A percentile compares a stretch with the other conserved stretches of the same genome.
Conservation (phyloP, 1,284 basidiomycete genomes). For the Tilletiopsis washingtonensis region DNA sequence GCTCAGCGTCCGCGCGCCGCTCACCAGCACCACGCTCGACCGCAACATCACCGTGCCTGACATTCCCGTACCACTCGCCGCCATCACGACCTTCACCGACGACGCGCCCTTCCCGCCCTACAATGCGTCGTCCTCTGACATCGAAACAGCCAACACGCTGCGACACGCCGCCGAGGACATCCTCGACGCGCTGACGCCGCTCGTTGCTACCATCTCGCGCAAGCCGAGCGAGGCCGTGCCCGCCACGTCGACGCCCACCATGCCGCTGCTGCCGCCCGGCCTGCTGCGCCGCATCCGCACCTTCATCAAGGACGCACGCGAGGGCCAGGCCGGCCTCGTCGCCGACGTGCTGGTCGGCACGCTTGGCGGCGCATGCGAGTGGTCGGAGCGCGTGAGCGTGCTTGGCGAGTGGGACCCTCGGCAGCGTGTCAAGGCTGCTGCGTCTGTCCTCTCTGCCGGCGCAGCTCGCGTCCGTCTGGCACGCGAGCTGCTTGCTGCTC, state of each 20-base stretch:
- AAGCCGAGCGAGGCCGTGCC: not conserved
- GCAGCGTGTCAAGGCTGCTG: constrained; percentile 28
- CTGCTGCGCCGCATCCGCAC: constrained; percentile 30
- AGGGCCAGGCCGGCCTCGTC: constrained; percentile 25
- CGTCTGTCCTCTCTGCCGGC: constrained; percentile 28
- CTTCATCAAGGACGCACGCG: constrained; percentile 33
- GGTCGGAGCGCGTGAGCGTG: constrained; percentile 37
- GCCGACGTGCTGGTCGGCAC: constrained; percentile 42
- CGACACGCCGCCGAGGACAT: constrained; percentile 26
- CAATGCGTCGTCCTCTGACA: constrained; percentile 16
- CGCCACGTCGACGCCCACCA: constrained; percentile 10
- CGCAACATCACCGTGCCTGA: constrained; percentile 33
- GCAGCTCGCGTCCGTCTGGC: constrained; percentile 32
- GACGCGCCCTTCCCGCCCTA: constrained; percentile 23
- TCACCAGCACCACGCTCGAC: constrained; percentile 34
- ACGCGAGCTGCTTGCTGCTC: constrained; percentile 33
- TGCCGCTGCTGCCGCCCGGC: constrained; percentile 37
- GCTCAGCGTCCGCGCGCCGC: constrained; percentile 35
- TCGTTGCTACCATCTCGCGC: not conserved
- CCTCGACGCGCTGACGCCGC: constrained; percentile 21
- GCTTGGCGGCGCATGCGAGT: constrained; percentile 42
- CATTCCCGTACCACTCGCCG: constrained; percentile 34
- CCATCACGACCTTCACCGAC: constrained; percentile 31
- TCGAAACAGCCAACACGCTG: constrained; percentile 23
- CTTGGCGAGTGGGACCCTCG: constrained; percentile 36